Percentiles rank a stretch among this genome's conserved stretches.
Conservation (phyloP, 169 alveolate genomes). For the Cryptosporidium xiaoi region DNA sequence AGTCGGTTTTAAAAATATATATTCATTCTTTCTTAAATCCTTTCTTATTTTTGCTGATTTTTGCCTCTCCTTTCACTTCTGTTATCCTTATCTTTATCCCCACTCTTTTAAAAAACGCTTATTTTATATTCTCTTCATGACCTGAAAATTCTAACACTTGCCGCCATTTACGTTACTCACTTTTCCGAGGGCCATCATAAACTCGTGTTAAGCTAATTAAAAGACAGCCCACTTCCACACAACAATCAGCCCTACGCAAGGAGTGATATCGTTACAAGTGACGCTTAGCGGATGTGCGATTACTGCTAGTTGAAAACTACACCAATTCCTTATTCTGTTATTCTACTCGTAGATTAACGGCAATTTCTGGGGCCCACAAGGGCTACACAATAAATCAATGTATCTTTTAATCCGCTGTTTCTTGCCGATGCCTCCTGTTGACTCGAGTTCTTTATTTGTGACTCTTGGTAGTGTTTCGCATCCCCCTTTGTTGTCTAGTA, state of each 20-base stretch:
- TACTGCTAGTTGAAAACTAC: slow-evolving; percentile 99
- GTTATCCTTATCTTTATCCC: not conserved
- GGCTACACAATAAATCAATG: slow-evolving; percentile 65
- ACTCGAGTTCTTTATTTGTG: not conserved
- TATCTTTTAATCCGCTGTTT: slow-evolving; percentile 3
- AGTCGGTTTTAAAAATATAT: no score
- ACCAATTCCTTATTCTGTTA: slow-evolving; percentile 93
- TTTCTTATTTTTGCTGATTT: no score
- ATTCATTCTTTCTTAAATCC: no score
- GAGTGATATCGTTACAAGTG: slow-evolving; percentile 99
- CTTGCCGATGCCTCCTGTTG: not conserved
- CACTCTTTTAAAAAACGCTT: not conserved
- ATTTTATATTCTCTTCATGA: not conserved
- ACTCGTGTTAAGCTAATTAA: not conserved
- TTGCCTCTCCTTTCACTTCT: no score
- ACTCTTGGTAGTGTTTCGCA: not conserved
- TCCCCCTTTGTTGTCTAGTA: not conserved
- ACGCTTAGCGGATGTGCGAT: slow-evolving; percentile 99
- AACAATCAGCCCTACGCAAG: slow-evolving; percentile 94
- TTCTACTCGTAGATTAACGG: slow-evolving; percentile 90
- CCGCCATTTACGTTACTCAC: no score
- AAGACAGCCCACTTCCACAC: no score
- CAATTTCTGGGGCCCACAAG: slow-evolving; percentile 93
- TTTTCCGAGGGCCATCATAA: slow-evolving; percentile 23
- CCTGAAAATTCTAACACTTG: not conserved